A percentile compares a stretch with the other conserved stretches of the same genome.
phyloP scores from a whole-genome alignment of 176 grass and related monocot species.

The Phoenix dactylifera region DNA sequence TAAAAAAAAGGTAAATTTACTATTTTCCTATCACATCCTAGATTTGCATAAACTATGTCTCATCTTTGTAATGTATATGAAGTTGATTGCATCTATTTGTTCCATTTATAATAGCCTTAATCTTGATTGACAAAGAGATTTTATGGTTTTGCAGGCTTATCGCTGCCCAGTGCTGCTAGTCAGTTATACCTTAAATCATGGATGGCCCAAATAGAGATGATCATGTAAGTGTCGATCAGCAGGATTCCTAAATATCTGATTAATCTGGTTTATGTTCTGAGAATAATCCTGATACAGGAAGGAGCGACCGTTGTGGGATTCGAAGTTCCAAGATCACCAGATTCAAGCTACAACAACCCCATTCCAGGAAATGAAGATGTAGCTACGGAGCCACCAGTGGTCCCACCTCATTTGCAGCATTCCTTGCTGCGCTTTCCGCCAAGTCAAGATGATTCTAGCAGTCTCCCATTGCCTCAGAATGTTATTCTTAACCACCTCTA shows the following conservation, averaged over 20 bases:
- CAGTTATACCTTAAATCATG: not conserved
- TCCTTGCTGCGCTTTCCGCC: constrained; percentile 7
- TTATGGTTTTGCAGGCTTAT: too few relatives aligned
- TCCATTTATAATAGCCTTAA: too few relatives aligned
- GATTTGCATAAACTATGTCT: too few relatives aligned
- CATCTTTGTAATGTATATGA: too few relatives aligned
- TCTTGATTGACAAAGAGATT: too few relatives aligned
- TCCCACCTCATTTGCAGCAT: constrained; percentile 22
- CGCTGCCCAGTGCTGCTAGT: too few relatives aligned
- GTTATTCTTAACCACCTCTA: constrained; percentile 22
- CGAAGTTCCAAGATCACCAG: constrained; percentile 17
- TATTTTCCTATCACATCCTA: too few relatives aligned
- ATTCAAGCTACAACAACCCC: constrained; percentile 23
- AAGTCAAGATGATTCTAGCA: constrained; percentile 5
- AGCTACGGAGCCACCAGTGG: constrained; percentile 15
- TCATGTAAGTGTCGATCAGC: constrained; percentile 1
- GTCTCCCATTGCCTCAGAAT: constrained; percentile 7
- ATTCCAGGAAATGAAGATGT: constrained; percentile 18
- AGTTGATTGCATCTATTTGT: too few relatives aligned
- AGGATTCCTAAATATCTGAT: too few relatives aligned
- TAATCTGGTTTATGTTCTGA: not conserved
- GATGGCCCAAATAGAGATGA: constrained; percentile 11
- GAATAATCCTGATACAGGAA: not conserved
- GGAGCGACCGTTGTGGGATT: constrained; percentile 17
- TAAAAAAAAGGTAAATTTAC: too few relatives aligned